phyloP scores from a whole-genome alignment of 768 basidiomycete genomes.

The Lentinula lateritia region DNA sequence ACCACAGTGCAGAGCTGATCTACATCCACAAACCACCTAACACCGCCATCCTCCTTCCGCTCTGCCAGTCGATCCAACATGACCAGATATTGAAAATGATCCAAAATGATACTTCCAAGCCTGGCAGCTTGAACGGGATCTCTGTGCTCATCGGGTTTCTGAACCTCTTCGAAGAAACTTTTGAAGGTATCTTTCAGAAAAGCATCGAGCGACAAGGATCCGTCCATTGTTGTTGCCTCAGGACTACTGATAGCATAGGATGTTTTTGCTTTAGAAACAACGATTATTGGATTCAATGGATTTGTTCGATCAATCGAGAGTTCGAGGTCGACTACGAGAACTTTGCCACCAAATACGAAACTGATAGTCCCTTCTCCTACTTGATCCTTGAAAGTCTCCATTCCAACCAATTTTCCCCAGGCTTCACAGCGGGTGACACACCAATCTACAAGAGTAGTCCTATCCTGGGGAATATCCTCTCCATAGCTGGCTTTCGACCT shows the following conservation, averaged over 20 bases:
- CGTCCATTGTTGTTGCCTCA: constrained; percentile 37
- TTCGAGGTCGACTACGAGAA: constrained; percentile 76
- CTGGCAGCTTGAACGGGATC: constrained; percentile 48
- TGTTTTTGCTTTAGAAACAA: constrained; percentile 59
- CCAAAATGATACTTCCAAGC: constrained; percentile 41
- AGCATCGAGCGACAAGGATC: constrained; percentile 54
- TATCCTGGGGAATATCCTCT: constrained; percentile 57
- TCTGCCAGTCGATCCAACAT: constrained; percentile 65
- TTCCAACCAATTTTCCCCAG: constrained; percentile 61
- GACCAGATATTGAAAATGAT: constrained; percentile 64
- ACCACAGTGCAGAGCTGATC: constrained; percentile 47
- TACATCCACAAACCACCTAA: constrained; percentile 71
- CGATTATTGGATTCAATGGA: constrained; percentile 29
- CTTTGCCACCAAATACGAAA: constrained; percentile 69
- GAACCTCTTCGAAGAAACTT: constrained; percentile 55
- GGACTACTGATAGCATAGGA: constrained; percentile 59
- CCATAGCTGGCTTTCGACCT: constrained; percentile 48
- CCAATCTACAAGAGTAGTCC: constrained; percentile 43
- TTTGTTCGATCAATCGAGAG: constrained; percentile 41
- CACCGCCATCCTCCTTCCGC: constrained; percentile 53
- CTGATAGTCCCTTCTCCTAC: constrained; percentile 43
- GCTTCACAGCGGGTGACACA: constrained; percentile 51
- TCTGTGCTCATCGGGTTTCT: constrained; percentile 43
- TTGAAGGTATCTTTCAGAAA: constrained; percentile 55
- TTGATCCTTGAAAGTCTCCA: constrained; percentile 72